Percentiles rank a stretch among this genome's conserved stretches.
These are phyloP conservation scores for Hirsutella rhossiliensis DNA, from an alignment of 2,329 filamentous ascomycete species.

Conservation along the genomic window DNA sequence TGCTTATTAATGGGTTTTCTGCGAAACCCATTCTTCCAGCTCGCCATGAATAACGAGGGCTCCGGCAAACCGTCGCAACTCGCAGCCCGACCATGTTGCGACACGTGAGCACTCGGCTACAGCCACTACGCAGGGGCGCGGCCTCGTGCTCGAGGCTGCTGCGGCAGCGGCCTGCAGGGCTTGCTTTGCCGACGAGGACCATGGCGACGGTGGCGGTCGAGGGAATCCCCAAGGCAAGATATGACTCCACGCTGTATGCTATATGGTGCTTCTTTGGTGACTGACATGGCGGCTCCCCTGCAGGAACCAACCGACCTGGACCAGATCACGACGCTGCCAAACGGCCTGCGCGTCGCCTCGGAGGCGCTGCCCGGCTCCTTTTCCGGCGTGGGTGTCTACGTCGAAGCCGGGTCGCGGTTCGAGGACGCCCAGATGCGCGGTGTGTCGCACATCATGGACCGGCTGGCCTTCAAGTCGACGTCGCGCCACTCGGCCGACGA, in stretches of 20 bases:
- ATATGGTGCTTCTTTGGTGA: too few species aligned
- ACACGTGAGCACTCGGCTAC: constrained; percentile 20
- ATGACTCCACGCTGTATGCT: too few species aligned
- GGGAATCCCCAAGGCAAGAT: constrained; percentile 22
- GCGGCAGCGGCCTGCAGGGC: constrained; percentile 8
- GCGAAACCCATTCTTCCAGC: background rate
- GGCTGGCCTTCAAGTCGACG: constrained; percentile 89
- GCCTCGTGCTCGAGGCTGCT: constrained; percentile 13
- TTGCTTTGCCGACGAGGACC: constrained; percentile 11
- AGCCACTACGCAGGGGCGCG: constrained; percentile 10
- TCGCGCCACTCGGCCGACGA: constrained; percentile 59
- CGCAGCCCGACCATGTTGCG: constrained; percentile 18
- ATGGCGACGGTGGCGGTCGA: constrained; percentile 22
- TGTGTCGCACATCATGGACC: constrained; percentile 91
- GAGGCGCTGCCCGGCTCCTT: constrained; percentile 92
- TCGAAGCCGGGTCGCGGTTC: constrained; percentile 90
- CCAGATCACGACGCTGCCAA: constrained; percentile 74
- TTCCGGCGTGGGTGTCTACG: constrained; percentile 87
- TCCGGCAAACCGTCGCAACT: background rate
- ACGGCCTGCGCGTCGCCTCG: constrained; percentile 88
- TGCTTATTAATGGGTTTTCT: background rate
- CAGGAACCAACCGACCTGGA: constrained; percentile 76
- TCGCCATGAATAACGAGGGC: background rate
- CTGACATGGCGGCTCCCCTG: background rate
- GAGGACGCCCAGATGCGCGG: constrained; percentile 77